Evolutionary conservation across 2,329 filamentous ascomycete species (phyloP).

Genomic region (Colletotrichum sp.): DNA sequence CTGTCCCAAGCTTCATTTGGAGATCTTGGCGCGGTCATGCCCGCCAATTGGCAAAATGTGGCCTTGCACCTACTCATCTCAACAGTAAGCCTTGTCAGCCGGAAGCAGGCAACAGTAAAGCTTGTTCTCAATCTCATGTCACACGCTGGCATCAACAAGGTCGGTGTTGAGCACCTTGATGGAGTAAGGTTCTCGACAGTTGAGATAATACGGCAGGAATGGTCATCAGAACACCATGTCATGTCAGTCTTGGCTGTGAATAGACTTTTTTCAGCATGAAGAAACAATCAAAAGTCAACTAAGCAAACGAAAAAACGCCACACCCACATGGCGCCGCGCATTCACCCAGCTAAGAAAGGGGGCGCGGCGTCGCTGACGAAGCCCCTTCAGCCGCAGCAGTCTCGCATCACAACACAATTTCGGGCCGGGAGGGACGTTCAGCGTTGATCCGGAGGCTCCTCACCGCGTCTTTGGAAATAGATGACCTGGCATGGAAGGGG

Average conservation of each 20-base stretch:
- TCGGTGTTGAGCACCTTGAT: neutral
- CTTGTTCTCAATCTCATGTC: neutral
- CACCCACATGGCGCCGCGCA: neutral
- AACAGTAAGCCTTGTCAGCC: neutral
- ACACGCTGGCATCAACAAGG: neutral
- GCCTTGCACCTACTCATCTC: neutral
- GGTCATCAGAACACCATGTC: neutral
- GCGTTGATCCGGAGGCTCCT: neutral
- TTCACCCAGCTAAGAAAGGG: neutral
- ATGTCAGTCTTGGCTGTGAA: neutral
- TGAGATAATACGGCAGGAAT: neutral
- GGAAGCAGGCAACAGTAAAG: neutral
- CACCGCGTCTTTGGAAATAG: neutral
- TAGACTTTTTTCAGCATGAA: neutral
- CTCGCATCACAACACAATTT: neutral
- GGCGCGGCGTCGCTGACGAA: neutral
- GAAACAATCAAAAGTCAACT: neutral
- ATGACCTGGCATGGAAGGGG: neutral
- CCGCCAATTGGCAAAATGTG: neutral
- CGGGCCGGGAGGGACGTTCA: neutral
- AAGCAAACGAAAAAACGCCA: neutral
- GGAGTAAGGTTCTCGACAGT: neutral
- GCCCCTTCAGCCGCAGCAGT: neutral
- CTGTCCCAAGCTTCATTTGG: accelerated
- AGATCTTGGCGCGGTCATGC: neutral